Evolutionary conservation across 2,329 filamentous ascomycete species (phyloP).

Genomic region (Fusarium verticillioides): DNA sequence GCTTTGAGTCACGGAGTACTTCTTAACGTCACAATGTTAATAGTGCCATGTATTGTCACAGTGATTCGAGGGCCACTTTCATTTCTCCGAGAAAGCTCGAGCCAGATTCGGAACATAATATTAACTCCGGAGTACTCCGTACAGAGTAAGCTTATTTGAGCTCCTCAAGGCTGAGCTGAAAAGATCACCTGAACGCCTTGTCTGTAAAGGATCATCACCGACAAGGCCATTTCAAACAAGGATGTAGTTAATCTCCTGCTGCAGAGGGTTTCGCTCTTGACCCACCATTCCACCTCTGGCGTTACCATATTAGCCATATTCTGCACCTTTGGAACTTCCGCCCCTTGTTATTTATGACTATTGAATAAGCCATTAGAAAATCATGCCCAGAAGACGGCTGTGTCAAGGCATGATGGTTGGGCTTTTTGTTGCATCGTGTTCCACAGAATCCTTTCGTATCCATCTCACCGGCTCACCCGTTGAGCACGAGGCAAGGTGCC

Average conservation of each 20-base stretch:
- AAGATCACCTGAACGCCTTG: not conserved
- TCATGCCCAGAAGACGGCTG: not conserved
- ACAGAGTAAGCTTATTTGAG: not conserved
- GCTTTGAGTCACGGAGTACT: slow-evolving; percentile 43
- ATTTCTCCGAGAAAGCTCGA: slow-evolving; percentile 7
- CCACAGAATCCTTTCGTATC: slow-evolving; percentile 3
- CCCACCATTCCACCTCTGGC: not conserved
- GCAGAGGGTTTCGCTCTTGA: not conserved
- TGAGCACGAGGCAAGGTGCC: not conserved
- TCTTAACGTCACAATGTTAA: not conserved
- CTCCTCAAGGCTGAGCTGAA: not conserved
- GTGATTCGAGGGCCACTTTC: slow-evolving; percentile 9
- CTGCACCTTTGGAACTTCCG: not conserved
- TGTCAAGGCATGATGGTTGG: not conserved
- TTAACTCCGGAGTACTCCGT: not conserved
- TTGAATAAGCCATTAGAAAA: not conserved
- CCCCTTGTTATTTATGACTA: not conserved
- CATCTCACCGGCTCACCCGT: slow-evolving; percentile 2
- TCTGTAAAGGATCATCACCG: not conserved
- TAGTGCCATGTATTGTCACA: slow-evolving; percentile 1
- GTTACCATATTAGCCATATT: not conserved
- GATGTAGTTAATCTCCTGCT: not conserved
- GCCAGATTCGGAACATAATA: not conserved
- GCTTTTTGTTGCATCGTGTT: not conserved
- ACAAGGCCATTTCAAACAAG: not conserved